Percentiles rank a stretch among this genome's conserved stretches.
Conservation (phyloP, 495 filamentous ascomycete genomes). For the Talaromyces adpressus region DNA sequence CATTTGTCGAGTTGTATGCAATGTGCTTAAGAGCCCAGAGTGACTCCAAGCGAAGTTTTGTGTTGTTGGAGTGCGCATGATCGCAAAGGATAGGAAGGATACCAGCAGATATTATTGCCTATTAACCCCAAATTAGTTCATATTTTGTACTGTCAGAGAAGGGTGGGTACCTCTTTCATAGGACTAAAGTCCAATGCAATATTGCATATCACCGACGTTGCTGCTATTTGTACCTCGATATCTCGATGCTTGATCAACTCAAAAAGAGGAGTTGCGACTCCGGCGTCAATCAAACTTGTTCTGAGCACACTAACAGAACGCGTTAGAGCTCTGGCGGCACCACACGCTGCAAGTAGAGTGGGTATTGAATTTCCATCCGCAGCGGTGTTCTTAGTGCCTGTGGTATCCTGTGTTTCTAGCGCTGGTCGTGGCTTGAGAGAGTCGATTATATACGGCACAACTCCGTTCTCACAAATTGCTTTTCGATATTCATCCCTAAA, state of each 20-base stretch:
- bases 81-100: constrained; percentile 71
- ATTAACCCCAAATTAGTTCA: constrained; percentile 15
- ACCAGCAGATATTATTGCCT: constrained; percentile 71
- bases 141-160: not conserved
- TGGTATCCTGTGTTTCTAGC: constrained; percentile 21
- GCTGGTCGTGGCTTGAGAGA: constrained; percentile 59
- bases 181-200: constrained; percentile 80
- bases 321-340: constrained; percentile 66
- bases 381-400: constrained; percentile 30
- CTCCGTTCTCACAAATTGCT: constrained; percentile 69
- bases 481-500: constrained; percentile 84
- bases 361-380: constrained; percentile 43
- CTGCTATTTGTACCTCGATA: constrained; percentile 76
- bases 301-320: constrained; percentile 77
- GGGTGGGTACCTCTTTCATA: constrained; percentile 63
- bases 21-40: constrained; percentile 93
- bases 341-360: constrained; percentile 82
- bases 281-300: constrained; percentile 80
- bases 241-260: constrained; percentile 67
- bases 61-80: constrained; percentile 71
- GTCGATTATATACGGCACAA: constrained; percentile 74
- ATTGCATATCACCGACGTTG: constrained; percentile 76
- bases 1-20: constrained; percentile 56
- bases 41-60: constrained; percentile 67
- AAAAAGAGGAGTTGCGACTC: constrained; percentile 73